These are phyloP conservation scores for Sonneratia caseolaris DNA, from an alignment of 345 rosid species.

Conservation along the genomic window DNA sequence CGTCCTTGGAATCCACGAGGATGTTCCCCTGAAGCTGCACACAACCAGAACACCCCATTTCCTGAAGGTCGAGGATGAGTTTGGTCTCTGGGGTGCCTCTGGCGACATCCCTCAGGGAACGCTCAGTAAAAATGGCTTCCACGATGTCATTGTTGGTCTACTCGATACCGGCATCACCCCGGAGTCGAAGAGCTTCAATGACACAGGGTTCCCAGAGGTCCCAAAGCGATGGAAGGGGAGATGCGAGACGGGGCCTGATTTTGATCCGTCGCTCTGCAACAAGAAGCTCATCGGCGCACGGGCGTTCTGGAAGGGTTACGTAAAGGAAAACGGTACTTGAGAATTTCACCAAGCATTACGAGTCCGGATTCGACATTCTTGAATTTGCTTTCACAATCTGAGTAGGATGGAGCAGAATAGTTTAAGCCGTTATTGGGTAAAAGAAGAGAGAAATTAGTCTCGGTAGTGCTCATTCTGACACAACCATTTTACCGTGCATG, in stretches of 20 bases:
- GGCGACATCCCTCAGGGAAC: background rate
- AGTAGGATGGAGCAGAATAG: too few species aligned
- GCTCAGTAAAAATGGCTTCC: background rate
- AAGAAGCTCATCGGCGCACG: constrained; percentile 78
- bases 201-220: constrained; percentile 3
- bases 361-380: background rate
- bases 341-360: background rate
- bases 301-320: constrained; percentile 58
- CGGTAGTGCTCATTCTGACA: too few species aligned
- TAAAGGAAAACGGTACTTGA: background rate
- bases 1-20: constrained; percentile 8
- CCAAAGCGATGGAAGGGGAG: constrained; percentile 3
- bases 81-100: background rate
- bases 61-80: constrained; percentile 1
- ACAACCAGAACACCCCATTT: constrained; percentile 5
- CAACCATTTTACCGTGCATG: background rate
- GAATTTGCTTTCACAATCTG: background rate
- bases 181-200: constrained; percentile 7
- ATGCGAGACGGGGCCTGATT: constrained; percentile 3
- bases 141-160: constrained; percentile 6
- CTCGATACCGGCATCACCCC: constrained; percentile 6
- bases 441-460: too few species aligned
- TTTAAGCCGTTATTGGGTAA: too few species aligned
- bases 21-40: background rate
- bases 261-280: constrained; percentile 32